Percentiles rank a stretch among this genome's conserved stretches.
phyloP scores from a whole-genome alignment of 352 stramenopile species.

The Pythium monospermum region DNA sequence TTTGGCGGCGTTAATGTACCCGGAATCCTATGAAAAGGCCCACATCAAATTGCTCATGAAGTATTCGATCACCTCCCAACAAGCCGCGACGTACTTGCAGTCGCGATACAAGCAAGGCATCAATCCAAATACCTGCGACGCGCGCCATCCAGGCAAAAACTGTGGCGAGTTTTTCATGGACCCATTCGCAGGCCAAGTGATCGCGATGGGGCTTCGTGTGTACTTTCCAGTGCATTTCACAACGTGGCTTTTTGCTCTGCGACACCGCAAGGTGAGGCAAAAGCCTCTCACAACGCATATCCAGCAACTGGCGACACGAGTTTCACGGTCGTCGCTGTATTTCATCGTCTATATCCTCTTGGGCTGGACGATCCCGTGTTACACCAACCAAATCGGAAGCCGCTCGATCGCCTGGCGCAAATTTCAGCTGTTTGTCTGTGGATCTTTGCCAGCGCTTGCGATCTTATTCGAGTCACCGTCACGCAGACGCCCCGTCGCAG shows the following conservation, averaged over 20 bases:
- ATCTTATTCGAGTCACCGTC: constrained; percentile 50
- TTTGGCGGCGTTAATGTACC: constrained; percentile 53
- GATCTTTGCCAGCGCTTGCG: constrained; percentile 38
- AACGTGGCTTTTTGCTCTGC: constrained; percentile 41
- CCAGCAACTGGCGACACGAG: constrained; percentile 26
- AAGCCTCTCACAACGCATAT: constrained; percentile 27
- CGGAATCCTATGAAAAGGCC: constrained; percentile 47
- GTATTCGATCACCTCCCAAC: constrained; percentile 41
- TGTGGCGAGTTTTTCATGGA: constrained; percentile 40
- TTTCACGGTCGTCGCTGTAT: constrained; percentile 45
- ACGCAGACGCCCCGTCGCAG: constrained; percentile 39
- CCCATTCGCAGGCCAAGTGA: constrained; percentile 33
- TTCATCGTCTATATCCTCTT: constrained; percentile 46
- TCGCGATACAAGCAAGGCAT: constrained; percentile 31
- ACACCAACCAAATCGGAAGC: constrained; percentile 33
- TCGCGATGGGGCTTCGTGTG: constrained; percentile 35
- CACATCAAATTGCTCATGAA: constrained; percentile 59
- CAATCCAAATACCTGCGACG: constrained; percentile 47
- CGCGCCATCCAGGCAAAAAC: constrained; percentile 33
- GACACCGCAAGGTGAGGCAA: constrained; percentile 26
- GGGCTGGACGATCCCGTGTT: constrained; percentile 47
- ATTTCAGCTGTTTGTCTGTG: constrained; percentile 47
- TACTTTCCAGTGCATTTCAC: constrained; percentile 57
- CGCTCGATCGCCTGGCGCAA: constrained; percentile 42
- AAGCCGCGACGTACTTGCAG: constrained; percentile 33